Base-by-base conservation (phyloP, 192 early-diverging fungal genomes). In the Umbelopsis vinacea region DNA sequence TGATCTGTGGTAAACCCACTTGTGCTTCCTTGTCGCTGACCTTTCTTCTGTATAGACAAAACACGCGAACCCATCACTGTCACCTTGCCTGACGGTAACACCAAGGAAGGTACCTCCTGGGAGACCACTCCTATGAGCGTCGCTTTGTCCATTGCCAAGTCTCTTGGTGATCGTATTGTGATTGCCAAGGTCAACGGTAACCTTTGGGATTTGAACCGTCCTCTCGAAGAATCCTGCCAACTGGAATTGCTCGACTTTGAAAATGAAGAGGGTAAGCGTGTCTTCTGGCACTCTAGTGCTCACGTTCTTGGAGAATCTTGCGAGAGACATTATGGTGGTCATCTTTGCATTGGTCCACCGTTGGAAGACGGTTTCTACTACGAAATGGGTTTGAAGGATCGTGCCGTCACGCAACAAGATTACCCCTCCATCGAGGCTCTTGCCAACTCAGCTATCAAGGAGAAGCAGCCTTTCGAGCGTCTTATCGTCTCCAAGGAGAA, bases 281-380 rank as follows among this genome's bases (percentile, higher is more conserved):
- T 99, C 26, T 99, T 94, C 84, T 99, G 97, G 97, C 97, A 98
- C 84, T 98, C 97, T 26, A 93, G 92, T 70, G 97, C 97, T 11
- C 97, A 98, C 82, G 92, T 98, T 77, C 81, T 99, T 69, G 97
- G 97, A 67, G 96, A 98, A 83, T 94, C 96, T 45, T 95, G 95
- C 76, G 97, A 99, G 86, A 88, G 90, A 79, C 94, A 98, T 85
- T 99, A 96, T 80, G 96, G 96, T 66, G 96, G 97, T 85, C 92
- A 98, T 72, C 88, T 99, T 71, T 99, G 97, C 83, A 90, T 97
- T 73, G 97, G 96, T 67, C 97, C 95, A 52, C 97, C 97, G 68
- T 84, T 95, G 70, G 95, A 99, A 72, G 90, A 93, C 70, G 97
- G 97, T 85, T 99, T 94, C 85, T 99, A 99, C 84, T 88, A 88